These are phyloP conservation scores for Fusarium pilosicola DNA, from an alignment of 2,329 filamentous ascomycete species.

Conservation along the genomic window DNA sequence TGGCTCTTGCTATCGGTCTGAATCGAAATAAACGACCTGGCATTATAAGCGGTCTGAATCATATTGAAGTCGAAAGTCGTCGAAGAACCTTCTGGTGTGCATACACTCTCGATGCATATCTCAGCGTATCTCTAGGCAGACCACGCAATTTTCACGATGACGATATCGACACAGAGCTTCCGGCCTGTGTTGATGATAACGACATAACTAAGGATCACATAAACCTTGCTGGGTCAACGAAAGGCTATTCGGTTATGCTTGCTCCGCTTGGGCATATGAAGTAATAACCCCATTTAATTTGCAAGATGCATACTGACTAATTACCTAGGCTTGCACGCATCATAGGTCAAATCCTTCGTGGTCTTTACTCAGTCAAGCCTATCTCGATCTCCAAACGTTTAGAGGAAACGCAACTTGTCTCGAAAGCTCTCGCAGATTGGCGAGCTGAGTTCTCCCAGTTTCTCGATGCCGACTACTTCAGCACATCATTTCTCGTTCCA, in stretches of 20 bases:
- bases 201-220: conserved; percentile 36
- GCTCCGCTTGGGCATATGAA: conserved; percentile 51
- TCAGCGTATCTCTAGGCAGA: conserved; percentile 38
- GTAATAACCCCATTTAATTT: conserved; percentile 17
- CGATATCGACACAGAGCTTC: conserved; percentile 41
- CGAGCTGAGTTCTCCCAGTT: conserved; percentile 49
- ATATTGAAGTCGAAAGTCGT: conserved; percentile 37
- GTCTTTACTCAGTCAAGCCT: conserved; percentile 51
- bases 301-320: background rate
- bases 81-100: conserved; percentile 42
- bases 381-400: conserved; percentile 42
- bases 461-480: conserved; percentile 52
- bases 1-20: conserved; percentile 51
- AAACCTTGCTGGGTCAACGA: background rate
- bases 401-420: conserved; percentile 44
- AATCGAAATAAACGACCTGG: conserved; percentile 33
- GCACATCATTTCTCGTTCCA: conserved; percentile 48
- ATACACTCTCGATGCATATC: conserved; percentile 40
- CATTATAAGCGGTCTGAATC: conserved; percentile 18
- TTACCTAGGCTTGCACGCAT: conserved; percentile 48
- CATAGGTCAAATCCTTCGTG: conserved; percentile 48
- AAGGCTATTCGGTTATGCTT: conserved; percentile 45
- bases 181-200: conserved; percentile 36
- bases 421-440: conserved; percentile 49
- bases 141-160: conserved; percentile 42